These are phyloP conservation scores for Fraxinus velutina DNA, from an alignment of 305 asterid species.

Conservation along the genomic window DNA sequence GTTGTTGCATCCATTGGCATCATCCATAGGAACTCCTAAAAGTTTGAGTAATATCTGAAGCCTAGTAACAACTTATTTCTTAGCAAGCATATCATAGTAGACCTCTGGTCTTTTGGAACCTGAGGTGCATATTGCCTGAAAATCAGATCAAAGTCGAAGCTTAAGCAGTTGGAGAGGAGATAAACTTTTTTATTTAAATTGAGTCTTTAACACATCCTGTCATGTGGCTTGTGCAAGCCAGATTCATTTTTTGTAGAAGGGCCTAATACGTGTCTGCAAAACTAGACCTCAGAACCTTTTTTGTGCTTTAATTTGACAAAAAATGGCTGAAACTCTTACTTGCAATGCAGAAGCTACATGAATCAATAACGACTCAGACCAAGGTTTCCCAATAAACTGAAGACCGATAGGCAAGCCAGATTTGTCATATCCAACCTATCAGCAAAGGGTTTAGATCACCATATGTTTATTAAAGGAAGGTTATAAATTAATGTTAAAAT, in stretches of 20 bases:
- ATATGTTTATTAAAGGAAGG: background rate
- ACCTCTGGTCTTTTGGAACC: slow-evolving; percentile 70
- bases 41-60: background rate
- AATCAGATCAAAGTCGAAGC: slow-evolving; percentile 3
- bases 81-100: slow-evolving; percentile 56
- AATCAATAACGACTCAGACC: slow-evolving; percentile 74
- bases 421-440: slow-evolving; percentile 74
- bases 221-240: background rate
- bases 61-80: slow-evolving; percentile 23
- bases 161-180: background rate
- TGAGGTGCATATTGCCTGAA: slow-evolving; percentile 58
- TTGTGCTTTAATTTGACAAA: background rate
- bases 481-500: background rate
- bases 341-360: slow-evolving; percentile 68
- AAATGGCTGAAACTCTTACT: slow-evolving; percentile 29
- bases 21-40: background rate
- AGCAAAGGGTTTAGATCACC: background rate
- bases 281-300: background rate
- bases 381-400: slow-evolving; percentile 86
- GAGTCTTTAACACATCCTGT: background rate
- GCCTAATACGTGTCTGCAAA: background rate
- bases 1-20: background rate
- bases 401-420: slow-evolving; percentile 79
- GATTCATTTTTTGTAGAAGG: background rate
- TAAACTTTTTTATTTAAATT: background rate